Evolutionary conservation across 2,329 filamentous ascomycete genomes (phyloP).

Genomic region (Dactylellina sp.): DNA sequence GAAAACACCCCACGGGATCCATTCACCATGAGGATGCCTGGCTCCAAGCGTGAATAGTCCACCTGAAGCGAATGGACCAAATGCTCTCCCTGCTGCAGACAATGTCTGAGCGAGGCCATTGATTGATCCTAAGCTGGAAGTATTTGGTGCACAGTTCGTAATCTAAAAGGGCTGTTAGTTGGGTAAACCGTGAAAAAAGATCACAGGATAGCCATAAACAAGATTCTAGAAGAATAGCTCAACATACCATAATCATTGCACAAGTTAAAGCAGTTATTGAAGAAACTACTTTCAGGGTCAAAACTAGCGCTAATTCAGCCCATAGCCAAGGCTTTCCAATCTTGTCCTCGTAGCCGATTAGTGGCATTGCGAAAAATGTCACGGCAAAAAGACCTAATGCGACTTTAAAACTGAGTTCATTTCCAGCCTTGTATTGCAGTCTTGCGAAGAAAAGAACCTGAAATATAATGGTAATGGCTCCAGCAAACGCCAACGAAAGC

Average conservation of each 20-base stretch:
- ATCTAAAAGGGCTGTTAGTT: conserved; percentile 70
- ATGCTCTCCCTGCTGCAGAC: conserved; percentile 86
- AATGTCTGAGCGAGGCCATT: conserved; percentile 95
- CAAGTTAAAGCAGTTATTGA: conserved; percentile 90
- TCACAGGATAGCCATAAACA: not conserved
- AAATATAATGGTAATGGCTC: conserved; percentile 86
- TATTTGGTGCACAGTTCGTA: conserved; percentile 89
- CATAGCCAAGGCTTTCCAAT: conserved; percentile 79
- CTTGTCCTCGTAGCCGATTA: conserved; percentile 79
- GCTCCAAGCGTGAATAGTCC: conserved; percentile 84
- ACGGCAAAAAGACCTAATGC: conserved; percentile 83
- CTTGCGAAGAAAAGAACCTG: conserved; percentile 86
- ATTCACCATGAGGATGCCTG: conserved; percentile 80
- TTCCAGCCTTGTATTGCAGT: conserved; percentile 82
- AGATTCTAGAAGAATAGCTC: not conserved
- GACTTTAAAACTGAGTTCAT: conserved; percentile 83
- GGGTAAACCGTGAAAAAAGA: not conserved
- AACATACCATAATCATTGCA: conserved; percentile 82
- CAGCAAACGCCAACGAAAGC: conserved; percentile 84
- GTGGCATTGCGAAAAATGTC: conserved; percentile 88
- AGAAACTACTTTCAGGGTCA: conserved; percentile 90
- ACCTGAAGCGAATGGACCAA: conserved; percentile 89
- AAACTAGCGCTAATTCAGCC: conserved; percentile 79
- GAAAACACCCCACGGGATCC: conserved; percentile 86
- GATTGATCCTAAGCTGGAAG: conserved; percentile 85